phyloP scores from a whole-genome alignment of 345 rosid genomes.

The Noccaea caerulescens region DNA sequence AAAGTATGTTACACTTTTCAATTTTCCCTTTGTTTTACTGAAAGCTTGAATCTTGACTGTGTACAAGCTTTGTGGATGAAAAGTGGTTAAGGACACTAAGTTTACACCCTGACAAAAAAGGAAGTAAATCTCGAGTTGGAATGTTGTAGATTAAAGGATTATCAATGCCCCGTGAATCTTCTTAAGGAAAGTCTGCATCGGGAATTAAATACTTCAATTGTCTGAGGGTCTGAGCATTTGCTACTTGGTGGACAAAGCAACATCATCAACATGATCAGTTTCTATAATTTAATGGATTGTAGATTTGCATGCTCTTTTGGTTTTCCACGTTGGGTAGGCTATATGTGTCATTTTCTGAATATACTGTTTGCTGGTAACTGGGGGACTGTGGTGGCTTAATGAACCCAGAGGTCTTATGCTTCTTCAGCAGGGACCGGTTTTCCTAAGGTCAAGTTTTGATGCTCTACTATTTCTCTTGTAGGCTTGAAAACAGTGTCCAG shows the following conservation, averaged over 20 bases:
- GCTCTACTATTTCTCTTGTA: slow-evolving; percentile 38
- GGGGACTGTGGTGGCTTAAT: slow-evolving; percentile 17
- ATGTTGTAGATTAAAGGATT: background rate
- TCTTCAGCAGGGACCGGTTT: background rate
- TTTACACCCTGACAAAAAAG: too few species aligned
- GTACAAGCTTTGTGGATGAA: slow-evolving; percentile 1
- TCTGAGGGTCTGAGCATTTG: slow-evolving; percentile 1
- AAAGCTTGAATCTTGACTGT: slow-evolving; percentile 20
- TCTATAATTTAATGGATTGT: background rate
- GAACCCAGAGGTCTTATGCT: slow-evolving; percentile 7
- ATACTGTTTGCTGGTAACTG: slow-evolving; percentile 5
- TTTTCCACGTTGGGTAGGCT: slow-evolving; percentile 8
- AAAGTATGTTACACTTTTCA: slow-evolving; percentile 57
- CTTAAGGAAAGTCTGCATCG: background rate
- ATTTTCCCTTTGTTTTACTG: background rate
- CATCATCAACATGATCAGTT: slow-evolving; percentile 2
- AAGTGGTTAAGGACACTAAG: slow-evolving; percentile 12
- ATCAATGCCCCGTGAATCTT: slow-evolving; percentile 1
- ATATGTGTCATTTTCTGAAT: slow-evolving; percentile 13
- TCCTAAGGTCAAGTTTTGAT: slow-evolving; percentile 16
- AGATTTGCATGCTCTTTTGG: background rate
- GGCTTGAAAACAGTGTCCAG: slow-evolving; percentile 81
- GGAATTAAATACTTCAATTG: background rate
- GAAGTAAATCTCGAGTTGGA: slow-evolving; percentile 6
- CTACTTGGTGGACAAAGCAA: background rate